These are phyloP conservation scores for Colletotrichum spinosum DNA, from an alignment of 2,329 filamentous ascomycete species.

Conservation along the genomic window DNA sequence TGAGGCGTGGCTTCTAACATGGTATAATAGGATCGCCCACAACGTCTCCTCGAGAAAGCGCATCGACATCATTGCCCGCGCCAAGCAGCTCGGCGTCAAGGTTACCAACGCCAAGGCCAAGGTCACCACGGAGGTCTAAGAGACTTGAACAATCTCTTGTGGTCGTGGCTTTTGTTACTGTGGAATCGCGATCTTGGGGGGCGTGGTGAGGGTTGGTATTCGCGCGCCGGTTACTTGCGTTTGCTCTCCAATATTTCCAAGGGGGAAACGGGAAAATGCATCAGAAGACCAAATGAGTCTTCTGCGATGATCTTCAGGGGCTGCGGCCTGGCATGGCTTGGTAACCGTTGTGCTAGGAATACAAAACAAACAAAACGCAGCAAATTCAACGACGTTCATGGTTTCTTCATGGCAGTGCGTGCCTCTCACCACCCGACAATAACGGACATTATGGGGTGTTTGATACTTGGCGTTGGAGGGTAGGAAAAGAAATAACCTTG, in stretches of 20 bases:
- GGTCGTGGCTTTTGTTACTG: constrained; percentile 6
- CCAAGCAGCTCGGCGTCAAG: constrained; percentile 99
- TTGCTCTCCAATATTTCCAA: constrained; percentile 35
- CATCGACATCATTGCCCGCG: constrained; percentile 96
- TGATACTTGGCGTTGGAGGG: constrained; percentile 24
- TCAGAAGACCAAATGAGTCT: constrained; percentile 34
- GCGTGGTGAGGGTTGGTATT: constrained; percentile 7
- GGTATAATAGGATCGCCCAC: constrained; percentile 85
- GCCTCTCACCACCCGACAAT: background rate
- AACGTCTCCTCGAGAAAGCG: constrained; percentile 98
- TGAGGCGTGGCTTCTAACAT: constrained; percentile 38
- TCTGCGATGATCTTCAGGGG: constrained; percentile 36
- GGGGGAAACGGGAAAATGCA: constrained; percentile 36
- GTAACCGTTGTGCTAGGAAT: constrained; percentile 38
- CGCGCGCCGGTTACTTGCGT: constrained; percentile 34
- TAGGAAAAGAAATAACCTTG: constrained; percentile 23
- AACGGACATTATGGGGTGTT: constrained; percentile 18
- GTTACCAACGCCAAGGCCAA: constrained; percentile 99
- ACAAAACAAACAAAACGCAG: constrained; percentile 37
- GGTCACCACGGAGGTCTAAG: constrained; percentile 93
- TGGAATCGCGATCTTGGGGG: constrained; percentile 16
- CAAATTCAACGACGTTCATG: constrained; percentile 35
- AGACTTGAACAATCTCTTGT: background rate
- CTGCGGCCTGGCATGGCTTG: constrained; percentile 38
- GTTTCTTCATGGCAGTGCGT: constrained; percentile 16